Evolutionary conservation across 2,329 filamentous ascomycete genomes (phyloP).

Genomic region (Neonectria magnoliae): DNA sequence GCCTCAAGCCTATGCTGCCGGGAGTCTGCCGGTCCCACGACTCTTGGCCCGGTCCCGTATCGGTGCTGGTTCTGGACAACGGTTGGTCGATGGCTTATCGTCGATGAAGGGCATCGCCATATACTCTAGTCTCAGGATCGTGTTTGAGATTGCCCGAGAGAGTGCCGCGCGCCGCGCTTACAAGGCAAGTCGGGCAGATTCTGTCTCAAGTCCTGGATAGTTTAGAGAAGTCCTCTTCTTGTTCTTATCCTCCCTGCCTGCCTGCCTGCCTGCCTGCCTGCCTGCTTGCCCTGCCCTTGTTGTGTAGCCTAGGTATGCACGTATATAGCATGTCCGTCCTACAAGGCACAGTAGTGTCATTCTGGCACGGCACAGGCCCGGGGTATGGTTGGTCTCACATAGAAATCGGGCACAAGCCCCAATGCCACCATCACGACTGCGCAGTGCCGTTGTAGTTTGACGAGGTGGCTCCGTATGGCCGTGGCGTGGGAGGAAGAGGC

Average conservation of each 20-base stretch:
- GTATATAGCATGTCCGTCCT: background rate
- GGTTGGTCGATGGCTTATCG: slow-evolving; percentile 12
- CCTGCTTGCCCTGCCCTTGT: background rate
- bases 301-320: background rate
- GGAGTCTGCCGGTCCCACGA: slow-evolving; percentile 2
- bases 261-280: background rate
- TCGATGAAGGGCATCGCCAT: background rate
- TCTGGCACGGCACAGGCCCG: background rate
- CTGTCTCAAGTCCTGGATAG: background rate
- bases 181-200: background rate
- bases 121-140: background rate
- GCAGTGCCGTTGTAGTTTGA: background rate
- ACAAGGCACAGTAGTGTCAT: background rate
- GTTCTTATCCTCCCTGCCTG: background rate
- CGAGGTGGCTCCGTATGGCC: background rate
- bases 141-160: background rate
- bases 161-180: background rate
- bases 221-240: background rate
- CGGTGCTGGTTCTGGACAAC: background rate
- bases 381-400: background rate
- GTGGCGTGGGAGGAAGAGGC: background rate
- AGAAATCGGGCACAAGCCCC: background rate
- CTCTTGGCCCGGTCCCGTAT: background rate
- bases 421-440: background rate
- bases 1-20: background rate